Percentiles rank a stretch among this genome's conserved stretches.
Conservation (phyloP, 1,284 basidiomycete species). For the Flammula alnicola region DNA sequence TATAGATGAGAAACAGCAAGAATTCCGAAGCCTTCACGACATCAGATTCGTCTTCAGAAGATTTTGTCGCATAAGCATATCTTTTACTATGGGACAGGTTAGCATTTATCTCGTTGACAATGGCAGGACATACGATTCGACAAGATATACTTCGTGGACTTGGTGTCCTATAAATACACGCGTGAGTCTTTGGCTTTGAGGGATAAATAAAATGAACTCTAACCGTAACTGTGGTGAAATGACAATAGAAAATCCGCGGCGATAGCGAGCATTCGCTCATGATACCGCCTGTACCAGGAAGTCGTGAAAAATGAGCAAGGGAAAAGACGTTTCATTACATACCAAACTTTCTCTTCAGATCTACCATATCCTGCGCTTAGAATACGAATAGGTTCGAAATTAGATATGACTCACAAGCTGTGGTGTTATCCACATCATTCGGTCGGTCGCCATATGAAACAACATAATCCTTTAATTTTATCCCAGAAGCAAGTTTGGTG, state of each 20-base stretch:
- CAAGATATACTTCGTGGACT: constrained; percentile 55
- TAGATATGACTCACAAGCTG: constrained; percentile 41
- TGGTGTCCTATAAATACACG: constrained; percentile 47
- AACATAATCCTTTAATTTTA: constrained; percentile 58
- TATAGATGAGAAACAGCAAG: not conserved
- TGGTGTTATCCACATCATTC: constrained; percentile 57
- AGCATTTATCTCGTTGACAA: not conserved
- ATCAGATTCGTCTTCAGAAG: constrained; percentile 44
- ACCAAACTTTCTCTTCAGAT: constrained; percentile 54
- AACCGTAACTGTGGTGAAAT: constrained; percentile 75
- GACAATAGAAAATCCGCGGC: constrained; percentile 64
- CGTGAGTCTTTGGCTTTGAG: not conserved
- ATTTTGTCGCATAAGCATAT: constrained; percentile 55
- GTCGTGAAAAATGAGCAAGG: not conserved
- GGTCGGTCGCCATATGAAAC: constrained; percentile 64
- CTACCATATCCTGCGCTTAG: constrained; percentile 29
- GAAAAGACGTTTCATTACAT: constrained; percentile 20
- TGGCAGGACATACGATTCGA: constrained; percentile 38
- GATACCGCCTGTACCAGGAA: constrained; percentile 43
- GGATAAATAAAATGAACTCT: constrained; percentile 27
- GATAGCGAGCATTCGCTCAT: constrained; percentile 60
- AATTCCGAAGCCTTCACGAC: not conserved
- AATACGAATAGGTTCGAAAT: not conserved
- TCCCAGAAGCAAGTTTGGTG: constrained; percentile 61
- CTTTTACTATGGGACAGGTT: constrained; percentile 45